Evolutionary conservation across 371 early-diverging fungal genomes (phyloP).

Genomic region (Mucor racemosus): DNA sequence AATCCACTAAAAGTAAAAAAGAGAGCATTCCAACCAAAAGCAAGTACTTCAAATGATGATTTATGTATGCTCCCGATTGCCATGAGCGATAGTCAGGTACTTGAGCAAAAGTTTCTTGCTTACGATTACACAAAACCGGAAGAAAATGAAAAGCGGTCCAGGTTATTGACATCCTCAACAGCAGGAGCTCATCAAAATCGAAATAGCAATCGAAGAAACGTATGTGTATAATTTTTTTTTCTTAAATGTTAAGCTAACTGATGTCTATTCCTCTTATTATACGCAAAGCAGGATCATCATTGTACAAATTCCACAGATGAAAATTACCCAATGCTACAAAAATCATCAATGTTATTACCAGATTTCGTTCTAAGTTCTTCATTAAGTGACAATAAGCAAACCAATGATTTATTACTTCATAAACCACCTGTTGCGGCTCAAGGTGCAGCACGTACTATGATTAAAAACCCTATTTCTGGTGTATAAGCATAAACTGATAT

Average conservation of each 20-base stretch:
- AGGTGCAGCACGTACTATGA: not conserved
- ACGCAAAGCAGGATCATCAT: not conserved
- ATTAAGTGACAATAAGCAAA: not conserved
- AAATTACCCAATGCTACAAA: constrained; percentile 16
- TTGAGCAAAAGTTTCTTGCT: constrained; percentile 66
- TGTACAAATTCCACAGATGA: constrained; percentile 11
- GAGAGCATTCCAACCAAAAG: constrained; percentile 9
- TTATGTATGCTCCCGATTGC: constrained; percentile 3
- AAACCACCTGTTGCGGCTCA: constrained; percentile 17
- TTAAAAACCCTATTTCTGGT: not conserved
- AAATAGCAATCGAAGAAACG: not conserved
- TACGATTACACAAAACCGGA: constrained; percentile 68
- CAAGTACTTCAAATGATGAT: constrained; percentile 3
- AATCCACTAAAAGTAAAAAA: constrained; percentile 21
- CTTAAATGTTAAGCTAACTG: too few species aligned
- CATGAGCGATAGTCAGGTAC: constrained; percentile 49
- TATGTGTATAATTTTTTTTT: not conserved
- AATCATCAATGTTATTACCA: not conserved
- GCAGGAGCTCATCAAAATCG: not conserved
- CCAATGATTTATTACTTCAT: not conserved
- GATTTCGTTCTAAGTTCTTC: not conserved
- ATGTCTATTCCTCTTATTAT: too few species aligned
- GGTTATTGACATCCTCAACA: not conserved
- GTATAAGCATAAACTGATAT: not conserved
- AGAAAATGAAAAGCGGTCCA: constrained; percentile 31